phyloP scores from a whole-genome alignment of 495 filamentous ascomycete species.

The Aspergillus haitiensis region DNA sequence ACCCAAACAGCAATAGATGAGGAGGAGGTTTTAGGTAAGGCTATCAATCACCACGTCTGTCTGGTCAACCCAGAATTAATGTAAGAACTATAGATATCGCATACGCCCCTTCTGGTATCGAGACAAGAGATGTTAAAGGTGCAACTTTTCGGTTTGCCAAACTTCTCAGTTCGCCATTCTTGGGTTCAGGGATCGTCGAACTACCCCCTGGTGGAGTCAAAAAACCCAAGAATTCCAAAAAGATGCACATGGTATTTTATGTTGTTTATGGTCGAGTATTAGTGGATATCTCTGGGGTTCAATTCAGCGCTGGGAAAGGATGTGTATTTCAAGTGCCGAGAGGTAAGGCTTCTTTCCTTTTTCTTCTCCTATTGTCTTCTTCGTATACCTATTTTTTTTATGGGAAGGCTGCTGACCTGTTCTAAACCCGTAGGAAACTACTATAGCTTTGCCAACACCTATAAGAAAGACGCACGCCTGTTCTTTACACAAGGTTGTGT shows the following conservation, averaged over 20 bases:
- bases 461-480: conserved; percentile 63
- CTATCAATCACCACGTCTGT: background rate
- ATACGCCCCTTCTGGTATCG: conserved; percentile 70
- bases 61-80: background rate
- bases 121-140: conserved; percentile 70
- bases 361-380: too few species aligned
- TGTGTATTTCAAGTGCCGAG: conserved; percentile 91
- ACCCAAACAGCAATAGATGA: conserved; percentile 55
- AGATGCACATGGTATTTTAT: conserved; percentile 96
- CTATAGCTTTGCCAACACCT: conserved; percentile 77
- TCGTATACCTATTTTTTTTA: too few species aligned
- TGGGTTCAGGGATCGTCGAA: conserved; percentile 86
- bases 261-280: conserved; percentile 76
- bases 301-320: conserved; percentile 79
- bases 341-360: conserved; percentile 57
- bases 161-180: conserved; percentile 76
- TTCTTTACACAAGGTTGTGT: conserved; percentile 85
- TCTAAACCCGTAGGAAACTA: conserved; percentile 63
- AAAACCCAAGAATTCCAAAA: conserved; percentile 82
- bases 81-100: conserved; percentile 60
- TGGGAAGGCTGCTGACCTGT: background rate
- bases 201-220: conserved; percentile 79
- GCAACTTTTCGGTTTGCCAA: conserved; percentile 84
- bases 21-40: conserved; percentile 56
- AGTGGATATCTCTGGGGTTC: conserved; percentile 69